Conservation (phyloP, 495 filamentous ascomycete species). For the Tetracladium setigerum region DNA sequence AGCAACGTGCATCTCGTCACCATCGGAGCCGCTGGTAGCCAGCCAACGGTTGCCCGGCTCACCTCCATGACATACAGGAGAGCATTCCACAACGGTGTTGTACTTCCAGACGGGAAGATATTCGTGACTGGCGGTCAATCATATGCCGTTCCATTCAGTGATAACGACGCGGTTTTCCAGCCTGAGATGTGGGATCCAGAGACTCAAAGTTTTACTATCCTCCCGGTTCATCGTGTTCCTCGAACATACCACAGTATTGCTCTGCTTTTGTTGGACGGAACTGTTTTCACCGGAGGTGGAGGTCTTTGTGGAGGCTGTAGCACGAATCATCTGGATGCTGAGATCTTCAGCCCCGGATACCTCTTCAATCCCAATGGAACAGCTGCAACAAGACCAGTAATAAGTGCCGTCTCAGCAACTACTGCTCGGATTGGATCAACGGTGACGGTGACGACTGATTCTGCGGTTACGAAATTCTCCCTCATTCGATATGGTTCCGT, state of each 20-base stretch:
- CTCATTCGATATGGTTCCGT: no score
- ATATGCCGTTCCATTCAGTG: constrained; percentile 39
- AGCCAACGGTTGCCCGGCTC: constrained; percentile 22
- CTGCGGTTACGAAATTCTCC: no score
- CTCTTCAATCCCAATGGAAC: no score
- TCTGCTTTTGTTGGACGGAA: constrained; percentile 48
- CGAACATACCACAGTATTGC: constrained; percentile 51
- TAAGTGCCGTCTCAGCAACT: no score
- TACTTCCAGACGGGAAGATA: constrained; percentile 49
- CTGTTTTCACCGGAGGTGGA: constrained; percentile 46
- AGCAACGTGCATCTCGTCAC: constrained; percentile 41
- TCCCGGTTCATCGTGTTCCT: constrained; percentile 35
- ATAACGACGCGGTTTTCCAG: constrained; percentile 31
- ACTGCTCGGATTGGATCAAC: no score
- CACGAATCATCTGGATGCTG: constrained; percentile 50
- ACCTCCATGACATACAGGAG: constrained; percentile 37
- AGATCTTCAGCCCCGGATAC: constrained; percentile 51
- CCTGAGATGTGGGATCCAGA: constrained; percentile 47
- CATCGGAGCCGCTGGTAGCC: constrained; percentile 25
- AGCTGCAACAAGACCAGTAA: no score
- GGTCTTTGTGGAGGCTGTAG: constrained; percentile 45
- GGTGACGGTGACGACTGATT: no score
- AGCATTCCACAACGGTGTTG: constrained; percentile 44
- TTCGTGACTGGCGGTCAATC: constrained; percentile 49
- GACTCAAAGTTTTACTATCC: constrained; percentile 28